Conservation (phyloP, 805 yeast species). For the Candida manassasensis region DNA sequence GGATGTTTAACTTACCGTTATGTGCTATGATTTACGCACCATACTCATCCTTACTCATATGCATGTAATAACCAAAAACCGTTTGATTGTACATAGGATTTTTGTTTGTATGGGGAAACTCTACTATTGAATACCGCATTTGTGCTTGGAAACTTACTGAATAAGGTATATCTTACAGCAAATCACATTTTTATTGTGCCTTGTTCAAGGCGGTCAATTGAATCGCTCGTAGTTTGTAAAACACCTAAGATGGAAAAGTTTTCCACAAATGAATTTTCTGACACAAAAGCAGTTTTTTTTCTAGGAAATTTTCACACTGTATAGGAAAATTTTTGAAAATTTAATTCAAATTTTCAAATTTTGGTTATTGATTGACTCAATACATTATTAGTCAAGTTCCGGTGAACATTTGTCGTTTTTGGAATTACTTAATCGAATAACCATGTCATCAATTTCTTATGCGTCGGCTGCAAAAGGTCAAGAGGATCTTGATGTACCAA, state of each 20-base stretch:
- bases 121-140: too few relatives aligned
- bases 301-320: neutral
- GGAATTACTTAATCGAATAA: neutral
- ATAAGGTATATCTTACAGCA: too few relatives aligned
- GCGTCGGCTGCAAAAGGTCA: slow-evolving; percentile 4
- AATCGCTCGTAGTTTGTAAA: too few relatives aligned
- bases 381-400: neutral
- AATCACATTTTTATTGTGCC: too few relatives aligned
- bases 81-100: too few relatives aligned
- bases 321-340: neutral
- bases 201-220: too few relatives aligned
- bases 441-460: slow-evolving; percentile 4
- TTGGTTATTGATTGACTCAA: neutral
- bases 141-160: too few relatives aligned
- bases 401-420: neutral
- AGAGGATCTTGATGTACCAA: slow-evolving; percentile 5
- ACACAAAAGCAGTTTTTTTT: slow-evolving; percentile 3
- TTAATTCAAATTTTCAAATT: neutral
- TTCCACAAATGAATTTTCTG: neutral
- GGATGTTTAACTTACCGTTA: too few relatives aligned
- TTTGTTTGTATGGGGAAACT: too few relatives aligned
- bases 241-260: neutral
- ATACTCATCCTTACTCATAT: neutral
- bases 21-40: neutral
- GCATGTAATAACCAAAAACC: neutral